Percentiles rank a stretch among this genome's conserved stretches.
phyloP scores from a whole-genome alignment of 768 basidiomycete species.

The Trametes meyenii region DNA sequence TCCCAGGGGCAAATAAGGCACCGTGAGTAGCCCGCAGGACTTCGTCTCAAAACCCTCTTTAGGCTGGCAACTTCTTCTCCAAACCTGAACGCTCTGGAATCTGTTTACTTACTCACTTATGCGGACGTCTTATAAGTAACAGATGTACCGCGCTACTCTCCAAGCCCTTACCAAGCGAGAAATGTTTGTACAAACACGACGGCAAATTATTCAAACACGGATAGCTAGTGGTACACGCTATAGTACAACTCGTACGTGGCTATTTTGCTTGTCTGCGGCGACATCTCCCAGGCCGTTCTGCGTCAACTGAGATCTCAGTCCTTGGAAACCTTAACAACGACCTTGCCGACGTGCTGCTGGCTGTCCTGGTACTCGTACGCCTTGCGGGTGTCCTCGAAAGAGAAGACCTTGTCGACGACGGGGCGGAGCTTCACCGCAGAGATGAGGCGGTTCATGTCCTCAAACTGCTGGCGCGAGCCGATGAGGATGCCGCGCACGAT shows the following conservation, averaged over 20 bases:
- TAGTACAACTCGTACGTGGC: background rate
- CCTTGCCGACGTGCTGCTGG: constrained; percentile 64
- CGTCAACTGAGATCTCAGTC: constrained; percentile 15
- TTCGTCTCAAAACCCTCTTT: background rate
- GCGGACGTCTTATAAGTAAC: too few species aligned
- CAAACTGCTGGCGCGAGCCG: constrained; percentile 64
- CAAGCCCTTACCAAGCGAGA: too few species aligned
- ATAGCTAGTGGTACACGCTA: too few species aligned
- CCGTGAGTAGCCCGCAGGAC: too few species aligned
- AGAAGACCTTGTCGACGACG: constrained; percentile 59
- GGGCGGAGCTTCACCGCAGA: constrained; percentile 49
- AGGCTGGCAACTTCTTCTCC: too few species aligned
- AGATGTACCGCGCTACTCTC: too few species aligned
- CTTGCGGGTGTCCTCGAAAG: constrained; percentile 52
- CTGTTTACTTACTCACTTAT: too few species aligned
- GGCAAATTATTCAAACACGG: too few species aligned
- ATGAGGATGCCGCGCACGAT: constrained; percentile 55
- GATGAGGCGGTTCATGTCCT: constrained; percentile 54
- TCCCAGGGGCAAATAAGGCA: too few species aligned
- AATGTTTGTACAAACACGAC: too few species aligned
- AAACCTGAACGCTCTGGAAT: too few species aligned
- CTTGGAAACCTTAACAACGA: constrained; percentile 51
- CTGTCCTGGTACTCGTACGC: constrained; percentile 57
- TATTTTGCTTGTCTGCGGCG: background rate
- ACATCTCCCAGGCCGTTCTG: background rate